A percentile compares a stretch with the other conserved stretches of the same genome.
phyloP scores from a whole-genome alignment of 495 filamentous ascomycete species.

The Neurospora sp. region DNA sequence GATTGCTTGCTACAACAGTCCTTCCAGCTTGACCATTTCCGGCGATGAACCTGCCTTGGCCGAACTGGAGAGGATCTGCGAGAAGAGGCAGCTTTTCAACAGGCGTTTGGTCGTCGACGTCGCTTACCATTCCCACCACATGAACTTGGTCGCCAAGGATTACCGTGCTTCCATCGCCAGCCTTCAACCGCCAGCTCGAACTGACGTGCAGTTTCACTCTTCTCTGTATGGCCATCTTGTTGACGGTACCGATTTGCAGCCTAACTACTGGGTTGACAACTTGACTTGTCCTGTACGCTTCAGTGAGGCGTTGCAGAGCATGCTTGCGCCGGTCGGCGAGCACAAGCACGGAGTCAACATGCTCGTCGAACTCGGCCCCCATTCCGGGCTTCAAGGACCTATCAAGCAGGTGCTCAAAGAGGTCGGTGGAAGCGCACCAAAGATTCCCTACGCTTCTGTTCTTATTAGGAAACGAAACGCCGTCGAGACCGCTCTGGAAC shows the following conservation, averaged over 20 bases:
- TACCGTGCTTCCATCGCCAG: conserved; percentile 25
- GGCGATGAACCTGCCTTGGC: conserved; percentile 40
- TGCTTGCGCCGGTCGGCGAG: conserved; percentile 25
- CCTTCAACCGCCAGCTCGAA: conserved; percentile 20
- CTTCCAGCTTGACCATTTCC: conserved; percentile 49
- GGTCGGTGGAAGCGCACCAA: conserved; percentile 19
- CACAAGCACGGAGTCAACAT: conserved; percentile 31
- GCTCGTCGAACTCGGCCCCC: conserved; percentile 54
- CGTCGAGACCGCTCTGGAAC: conserved; percentile 32
- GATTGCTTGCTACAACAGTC: conserved; percentile 50
- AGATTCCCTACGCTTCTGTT: conserved; percentile 21
- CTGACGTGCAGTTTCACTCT: conserved; percentile 31
- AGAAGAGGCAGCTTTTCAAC: conserved; percentile 38
- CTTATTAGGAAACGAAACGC: conserved; percentile 31
- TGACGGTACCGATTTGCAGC: conserved; percentile 23
- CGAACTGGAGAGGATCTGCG: conserved; percentile 35
- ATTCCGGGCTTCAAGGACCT: conserved; percentile 47
- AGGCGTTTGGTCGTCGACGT: conserved; percentile 46
- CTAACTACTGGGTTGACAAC: conserved; percentile 38
- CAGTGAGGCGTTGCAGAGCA: conserved; percentile 24
- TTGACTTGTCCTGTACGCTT: conserved; percentile 32
- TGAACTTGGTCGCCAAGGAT: conserved; percentile 37
- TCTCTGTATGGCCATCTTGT: conserved; percentile 23
- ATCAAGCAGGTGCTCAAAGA: conserved; percentile 44
- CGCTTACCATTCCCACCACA: conserved; percentile 58